Evolutionary conservation across 116 monocot genomes (phyloP).

Genomic region (Dioscorea cayenensis): DNA sequence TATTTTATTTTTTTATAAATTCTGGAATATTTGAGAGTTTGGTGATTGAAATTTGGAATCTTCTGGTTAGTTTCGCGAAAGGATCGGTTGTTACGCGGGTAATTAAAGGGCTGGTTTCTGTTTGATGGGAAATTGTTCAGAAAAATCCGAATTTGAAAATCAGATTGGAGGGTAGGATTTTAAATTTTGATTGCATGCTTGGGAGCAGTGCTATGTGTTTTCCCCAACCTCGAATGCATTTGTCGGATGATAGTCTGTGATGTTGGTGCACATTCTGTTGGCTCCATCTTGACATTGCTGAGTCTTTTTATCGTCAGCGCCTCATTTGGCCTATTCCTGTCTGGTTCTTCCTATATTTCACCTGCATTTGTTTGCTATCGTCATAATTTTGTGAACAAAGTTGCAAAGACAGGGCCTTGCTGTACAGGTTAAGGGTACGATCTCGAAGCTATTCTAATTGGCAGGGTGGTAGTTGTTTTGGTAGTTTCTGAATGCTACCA

Average conservation of each 20-base stretch:
- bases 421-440: slow-evolving; percentile 6
- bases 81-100: no score
- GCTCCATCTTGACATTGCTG: slow-evolving; percentile 13
- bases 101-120: no score
- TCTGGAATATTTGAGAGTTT: no score
- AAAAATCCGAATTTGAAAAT: no score
- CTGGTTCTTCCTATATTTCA: slow-evolving; percentile 29
- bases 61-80: no score
- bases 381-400: not conserved
- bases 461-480: slow-evolving; percentile 27
- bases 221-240: slow-evolving; percentile 19
- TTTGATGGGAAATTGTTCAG: no score
- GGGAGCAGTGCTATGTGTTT: not conserved
- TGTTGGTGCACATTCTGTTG: slow-evolving; percentile 29
- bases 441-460: slow-evolving; percentile 11
- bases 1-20: no score
- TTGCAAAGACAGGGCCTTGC: not conserved
- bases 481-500: slow-evolving; percentile 48
- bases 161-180: not conserved
- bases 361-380: slow-evolving; percentile 15
- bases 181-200: not conserved
- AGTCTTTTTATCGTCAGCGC: slow-evolving; percentile 8
- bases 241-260: slow-evolving; percentile 36
- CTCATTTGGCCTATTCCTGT: slow-evolving; percentile 4
- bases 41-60: no score